Conservation (phyloP, 148 eudicot species). For the Polygonum maritimum region DNA sequence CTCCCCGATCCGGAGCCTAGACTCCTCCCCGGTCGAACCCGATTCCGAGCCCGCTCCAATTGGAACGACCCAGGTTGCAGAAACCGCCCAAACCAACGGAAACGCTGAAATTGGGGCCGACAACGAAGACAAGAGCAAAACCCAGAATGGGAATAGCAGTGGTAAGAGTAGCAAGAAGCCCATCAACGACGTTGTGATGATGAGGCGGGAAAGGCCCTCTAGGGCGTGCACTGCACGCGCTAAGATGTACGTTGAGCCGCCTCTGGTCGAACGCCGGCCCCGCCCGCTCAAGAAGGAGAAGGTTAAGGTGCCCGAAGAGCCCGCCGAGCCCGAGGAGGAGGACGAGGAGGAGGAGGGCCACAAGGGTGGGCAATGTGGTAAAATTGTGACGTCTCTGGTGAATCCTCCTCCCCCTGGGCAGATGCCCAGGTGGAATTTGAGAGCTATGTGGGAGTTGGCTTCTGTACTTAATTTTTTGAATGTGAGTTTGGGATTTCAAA, state of each 20-base stretch:
- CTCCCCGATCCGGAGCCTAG: slow-evolving; percentile 10
- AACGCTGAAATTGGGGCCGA: slow-evolving; percentile 17
- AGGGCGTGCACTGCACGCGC: slow-evolving; percentile 73
- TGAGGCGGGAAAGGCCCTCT: slow-evolving; percentile 74
- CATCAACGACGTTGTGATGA: slow-evolving; percentile 17
- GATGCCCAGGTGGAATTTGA: slow-evolving; percentile 67
- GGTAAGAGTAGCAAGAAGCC: slow-evolving; percentile 11
- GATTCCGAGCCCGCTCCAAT: slow-evolving; percentile 1
- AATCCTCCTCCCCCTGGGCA: slow-evolving; percentile 50
- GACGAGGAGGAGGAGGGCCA: slow-evolving; percentile 36
- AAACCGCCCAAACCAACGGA: slow-evolving; percentile 9
- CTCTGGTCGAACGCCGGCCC: slow-evolving; percentile 35
- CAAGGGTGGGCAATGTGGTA: slow-evolving; percentile 41
- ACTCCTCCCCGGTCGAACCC: slow-evolving; percentile 1
- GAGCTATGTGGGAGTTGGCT: slow-evolving; percentile 95
- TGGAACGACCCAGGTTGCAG: slow-evolving; percentile 8
- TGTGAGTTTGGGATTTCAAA: slow-evolving; percentile 32
- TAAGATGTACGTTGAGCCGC: slow-evolving; percentile 65
- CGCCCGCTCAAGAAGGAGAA: slow-evolving; percentile 34
- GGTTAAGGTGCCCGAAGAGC: slow-evolving; percentile 7
- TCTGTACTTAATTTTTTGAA: slow-evolving; percentile 75
- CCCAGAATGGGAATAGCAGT: slow-evolving; percentile 4
- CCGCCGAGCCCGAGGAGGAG: slow-evolving; percentile 18
- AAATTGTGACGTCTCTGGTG: slow-evolving; percentile 56
- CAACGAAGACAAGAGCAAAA: slow-evolving; percentile 10